Conservation (phyloP, 495 filamentous ascomycete genomes). For the Penicillium simplicissimum region DNA sequence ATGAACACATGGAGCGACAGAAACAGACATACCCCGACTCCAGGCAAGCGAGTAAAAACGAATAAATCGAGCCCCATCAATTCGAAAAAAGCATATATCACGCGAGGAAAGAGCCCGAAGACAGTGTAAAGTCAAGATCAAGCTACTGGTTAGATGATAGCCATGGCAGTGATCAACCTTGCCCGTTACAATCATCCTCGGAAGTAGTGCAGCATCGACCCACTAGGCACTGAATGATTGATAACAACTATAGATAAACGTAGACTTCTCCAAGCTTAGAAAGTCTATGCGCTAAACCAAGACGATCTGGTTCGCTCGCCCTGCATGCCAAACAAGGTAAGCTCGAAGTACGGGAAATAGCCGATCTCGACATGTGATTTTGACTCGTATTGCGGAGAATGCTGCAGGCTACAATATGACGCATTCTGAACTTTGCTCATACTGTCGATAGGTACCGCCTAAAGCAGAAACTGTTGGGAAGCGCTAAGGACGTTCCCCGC, state of each 20-base stretch:
- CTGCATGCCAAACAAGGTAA: slow-evolving; percentile 21
- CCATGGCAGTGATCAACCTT: too few species aligned
- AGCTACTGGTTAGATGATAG: too few species aligned
- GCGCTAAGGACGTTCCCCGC: slow-evolving; percentile 19
- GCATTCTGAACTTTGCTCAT: neutral
- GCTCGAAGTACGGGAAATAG: neutral
- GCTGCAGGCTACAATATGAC: neutral
- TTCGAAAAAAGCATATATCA: too few species aligned
- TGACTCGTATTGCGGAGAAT: neutral
- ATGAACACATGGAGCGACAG: too few species aligned
- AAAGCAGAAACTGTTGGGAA: slow-evolving; percentile 12
- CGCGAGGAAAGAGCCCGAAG: too few species aligned
- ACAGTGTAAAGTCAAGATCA: too few species aligned
- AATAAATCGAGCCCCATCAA: too few species aligned
- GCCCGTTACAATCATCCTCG: too few species aligned
- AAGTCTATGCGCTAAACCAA: slow-evolving; percentile 5
- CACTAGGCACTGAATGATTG: neutral
- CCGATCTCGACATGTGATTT: slow-evolving; percentile 9
- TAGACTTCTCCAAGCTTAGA: neutral
- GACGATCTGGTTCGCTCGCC: slow-evolving; percentile 6
- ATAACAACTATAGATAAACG: neutral
- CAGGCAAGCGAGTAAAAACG: too few species aligned
- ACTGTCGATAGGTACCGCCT: too few species aligned
- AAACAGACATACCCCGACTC: too few species aligned
- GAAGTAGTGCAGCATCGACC: neutral